phyloP scores from a whole-genome alignment of 108 stramenopile species.

The Skeletonema grethae region DNA sequence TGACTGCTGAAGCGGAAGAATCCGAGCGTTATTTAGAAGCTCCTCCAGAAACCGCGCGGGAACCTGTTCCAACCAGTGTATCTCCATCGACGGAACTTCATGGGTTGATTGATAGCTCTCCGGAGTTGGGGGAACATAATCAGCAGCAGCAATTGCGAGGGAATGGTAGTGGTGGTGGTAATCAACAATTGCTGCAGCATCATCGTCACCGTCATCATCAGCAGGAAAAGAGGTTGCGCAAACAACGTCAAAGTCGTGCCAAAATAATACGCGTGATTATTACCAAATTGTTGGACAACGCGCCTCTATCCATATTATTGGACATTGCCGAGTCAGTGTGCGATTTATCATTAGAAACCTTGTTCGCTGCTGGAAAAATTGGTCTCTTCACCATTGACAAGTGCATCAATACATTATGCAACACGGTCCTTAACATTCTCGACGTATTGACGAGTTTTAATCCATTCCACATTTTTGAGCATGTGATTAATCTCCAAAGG shows the following conservation, averaged over 20 bases:
- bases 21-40: conserved; percentile 9
- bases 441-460: conserved; percentile 59
- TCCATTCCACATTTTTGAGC: conserved; percentile 58
- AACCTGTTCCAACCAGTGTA: neutral
- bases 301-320: conserved; percentile 68
- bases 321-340: conserved; percentile 53
- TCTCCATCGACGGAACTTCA: conserved; percentile 6
- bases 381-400: conserved; percentile 32
- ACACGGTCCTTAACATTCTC: conserved; percentile 33
- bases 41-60: conserved; percentile 5
- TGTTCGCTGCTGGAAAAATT: conserved; percentile 53
- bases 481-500: conserved; percentile 64
- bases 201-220: neutral
- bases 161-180: neutral
- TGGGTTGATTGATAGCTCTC: neutral
- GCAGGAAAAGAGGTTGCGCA: conserved; percentile 3
- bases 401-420: conserved; percentile 33
- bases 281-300: conserved; percentile 51
- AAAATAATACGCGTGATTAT: conserved; percentile 48
- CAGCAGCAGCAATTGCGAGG: neutral
- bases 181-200: neutral
- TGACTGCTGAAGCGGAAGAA: conserved; percentile 6
- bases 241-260: conserved; percentile 18
- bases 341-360: conserved; percentile 60
- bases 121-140: conserved; percentile 24